Evolutionary conservation across 331 rosid genomes (phyloP), one percentile per base, ranked within the genome.

Genomic region (Malus hybrid): DNA sequence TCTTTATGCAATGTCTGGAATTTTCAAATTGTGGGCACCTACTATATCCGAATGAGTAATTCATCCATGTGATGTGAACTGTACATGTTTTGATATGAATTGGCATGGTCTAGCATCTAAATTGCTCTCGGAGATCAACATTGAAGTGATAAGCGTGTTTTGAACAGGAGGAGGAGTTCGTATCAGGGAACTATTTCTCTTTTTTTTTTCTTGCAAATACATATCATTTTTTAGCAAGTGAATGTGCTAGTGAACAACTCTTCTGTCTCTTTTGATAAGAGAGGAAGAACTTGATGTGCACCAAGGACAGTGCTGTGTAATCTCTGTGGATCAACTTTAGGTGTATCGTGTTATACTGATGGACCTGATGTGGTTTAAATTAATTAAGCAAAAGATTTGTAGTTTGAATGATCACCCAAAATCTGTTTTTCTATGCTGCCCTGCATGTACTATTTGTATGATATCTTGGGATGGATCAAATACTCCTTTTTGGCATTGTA

Each of bases 401-500:
- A 27, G 28, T 59, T 18, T 20, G 12, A 65, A 10, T 32, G 44
- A 65, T 31, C 5, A 20, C 24, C 16, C 11, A 32, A 36, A 19
- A 32, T 55, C 34, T 44, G 14, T 39, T 55, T 54, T 32, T 33
- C 52, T 13, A 13, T 71, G 20, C 19, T 33, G 27, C 1, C 11
- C 3, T 70, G 3, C 34, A 24, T 69, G 14, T 27, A 19, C 65
- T 55, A 32, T 56, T 11, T 54, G 31, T 55, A 55, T 4, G 27
- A 34, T 33, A 32, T 71, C 31, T 14, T 56, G 34, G 28, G 22
- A 11, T 57, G 14, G 32, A 67, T 73, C 6, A 67, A 60, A 2
- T 28, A 0, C 4, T 39, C 19, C 29, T 4, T 66, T 61, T 77
- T 42, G 61, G 72, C 67, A 20, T 78, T 54, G 27, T 80, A 93